Percentiles rank a stretch among this genome's conserved stretches.
These are phyloP conservation scores for Annulohypoxylon nitens DNA, from an alignment of 495 filamentous ascomycete species.

Conservation along the genomic window DNA sequence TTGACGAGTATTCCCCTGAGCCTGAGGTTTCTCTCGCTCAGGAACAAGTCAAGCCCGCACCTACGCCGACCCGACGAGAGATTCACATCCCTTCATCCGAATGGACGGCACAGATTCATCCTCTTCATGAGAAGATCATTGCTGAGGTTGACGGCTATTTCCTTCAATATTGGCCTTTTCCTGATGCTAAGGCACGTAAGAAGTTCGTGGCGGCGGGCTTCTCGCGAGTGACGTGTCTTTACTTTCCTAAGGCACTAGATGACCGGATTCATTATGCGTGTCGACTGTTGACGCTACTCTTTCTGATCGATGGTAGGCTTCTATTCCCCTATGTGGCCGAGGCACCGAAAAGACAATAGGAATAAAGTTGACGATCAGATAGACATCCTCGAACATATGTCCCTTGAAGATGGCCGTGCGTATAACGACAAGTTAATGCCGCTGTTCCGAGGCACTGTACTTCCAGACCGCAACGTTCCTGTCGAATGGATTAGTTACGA, in stretches of 20 bases:
- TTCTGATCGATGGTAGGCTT: slow-evolving; percentile 55
- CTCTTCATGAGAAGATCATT: slow-evolving; percentile 15
- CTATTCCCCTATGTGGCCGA: not conserved
- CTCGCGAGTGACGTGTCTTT: slow-evolving; percentile 52
- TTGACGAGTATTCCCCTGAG: slow-evolving; percentile 1
- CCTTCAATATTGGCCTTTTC: slow-evolving; percentile 56
- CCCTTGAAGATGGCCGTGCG: slow-evolving; percentile 52
- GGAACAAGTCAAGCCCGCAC: slow-evolving; percentile 1
- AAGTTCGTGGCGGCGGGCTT: slow-evolving; percentile 56
- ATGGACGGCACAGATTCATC: slow-evolving; percentile 6
- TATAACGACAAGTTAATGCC: slow-evolving; percentile 56
- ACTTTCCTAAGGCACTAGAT: slow-evolving; percentile 54
- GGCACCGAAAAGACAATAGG: not conserved
- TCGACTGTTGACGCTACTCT: slow-evolving; percentile 51
- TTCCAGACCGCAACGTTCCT: slow-evolving; percentile 52
- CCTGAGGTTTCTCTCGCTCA: slow-evolving; percentile 4
- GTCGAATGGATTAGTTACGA: slow-evolving; percentile 57
- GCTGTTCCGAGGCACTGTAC: slow-evolving; percentile 46
- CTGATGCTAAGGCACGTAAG: slow-evolving; percentile 34
- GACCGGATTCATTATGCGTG: slow-evolving; percentile 55
- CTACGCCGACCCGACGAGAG: not conserved
- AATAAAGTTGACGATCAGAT: not conserved
- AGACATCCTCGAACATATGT: slow-evolving; percentile 60
- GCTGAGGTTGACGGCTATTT: slow-evolving; percentile 54
- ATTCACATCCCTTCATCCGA: slow-evolving; percentile 16